Base-by-base conservation (phyloP, 1,284 basidiomycete species). In the Cutaneotrichosporon spelunceum region DNA sequence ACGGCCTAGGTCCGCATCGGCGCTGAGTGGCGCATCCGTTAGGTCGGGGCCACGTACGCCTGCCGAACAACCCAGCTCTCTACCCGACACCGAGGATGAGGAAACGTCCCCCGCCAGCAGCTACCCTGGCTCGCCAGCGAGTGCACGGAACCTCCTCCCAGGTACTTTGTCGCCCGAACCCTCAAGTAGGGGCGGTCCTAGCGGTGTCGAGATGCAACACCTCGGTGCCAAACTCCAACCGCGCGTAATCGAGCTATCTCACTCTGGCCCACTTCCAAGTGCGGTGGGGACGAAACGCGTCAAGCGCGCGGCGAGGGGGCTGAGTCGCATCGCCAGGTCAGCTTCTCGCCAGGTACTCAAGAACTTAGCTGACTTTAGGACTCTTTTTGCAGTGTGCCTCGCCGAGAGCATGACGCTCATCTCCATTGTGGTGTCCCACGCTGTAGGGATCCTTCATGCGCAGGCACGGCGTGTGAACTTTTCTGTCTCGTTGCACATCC, bases 341-440 rank as follows among this genome's bases (percentile, higher is more conserved):
- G 30, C 13, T 33, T 33, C 8, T 9, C 8, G 30, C 8, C 30
- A 9, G 30, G 13, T 11, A 9, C 8, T 11, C 8, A 11, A 33
- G 30, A 70, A 62, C 33, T 21, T 33, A 9, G 53, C 53, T 54
- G 34, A 50, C 54, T 9, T 50, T 47, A 78, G 78, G 47, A 62
- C 69, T 4, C 68, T 80, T 34, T 79, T 79, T 62, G 75, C 75
- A 6, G 53, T 77, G 3, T 77, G 74, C 56, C 76, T 79, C 62
- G 76, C 78, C 2, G 79, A 80, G 62, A 67, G 71, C 30, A 74
- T 77, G 57, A 74, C 74, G 53, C 66, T 80, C n/a, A 60, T 79
- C 33, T 69, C 71, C 1, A 66, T 80, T 24, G 79, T 80, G 36
- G 70, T 76, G 42, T 74, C 76, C 53, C 74, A 78, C 52, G 66